These are phyloP conservation scores for Ophidiomyces ophidiicola DNA, from an alignment of 2,329 filamentous ascomycete genomes.

Conservation along the genomic window DNA sequence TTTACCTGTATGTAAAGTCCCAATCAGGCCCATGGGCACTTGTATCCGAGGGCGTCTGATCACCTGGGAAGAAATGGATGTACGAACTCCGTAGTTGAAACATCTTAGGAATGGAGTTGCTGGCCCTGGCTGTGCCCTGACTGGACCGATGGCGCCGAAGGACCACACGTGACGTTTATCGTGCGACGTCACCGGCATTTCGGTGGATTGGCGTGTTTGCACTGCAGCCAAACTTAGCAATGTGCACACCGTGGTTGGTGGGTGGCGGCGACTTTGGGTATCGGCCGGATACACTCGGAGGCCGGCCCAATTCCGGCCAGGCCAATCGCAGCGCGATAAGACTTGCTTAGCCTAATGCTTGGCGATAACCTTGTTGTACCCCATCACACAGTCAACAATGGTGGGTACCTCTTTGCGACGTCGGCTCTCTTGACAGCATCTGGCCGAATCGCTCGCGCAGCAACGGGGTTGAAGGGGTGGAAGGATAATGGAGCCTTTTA, in stretches of 20 bases:
- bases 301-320: constrained; percentile 34
- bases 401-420: neutral
- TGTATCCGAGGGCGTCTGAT: neutral
- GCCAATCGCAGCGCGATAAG: constrained; percentile 11
- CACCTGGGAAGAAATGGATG: neutral
- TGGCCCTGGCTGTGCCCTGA: too few relatives aligned
- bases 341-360: constrained; percentile 6
- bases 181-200: too few relatives aligned
- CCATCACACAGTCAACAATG: neutral
- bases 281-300: constrained; percentile 20
- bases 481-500: too few relatives aligned
- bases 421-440: neutral
- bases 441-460: neutral
- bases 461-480: neutral
- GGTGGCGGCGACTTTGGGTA: neutral
- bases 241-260: constrained; percentile 1
- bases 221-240: too few relatives aligned
- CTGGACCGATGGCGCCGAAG: neutral
- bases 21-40: neutral
- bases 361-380: constrained; percentile 10
- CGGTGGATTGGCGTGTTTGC: neutral
- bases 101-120: neutral
- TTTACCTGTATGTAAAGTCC: constrained; percentile 7
- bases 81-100: neutral
- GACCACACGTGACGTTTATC: neutral